Evolutionary conservation across 345 rosid genomes (phyloP).

Genomic region (Capsella bursapastoris): DNA sequence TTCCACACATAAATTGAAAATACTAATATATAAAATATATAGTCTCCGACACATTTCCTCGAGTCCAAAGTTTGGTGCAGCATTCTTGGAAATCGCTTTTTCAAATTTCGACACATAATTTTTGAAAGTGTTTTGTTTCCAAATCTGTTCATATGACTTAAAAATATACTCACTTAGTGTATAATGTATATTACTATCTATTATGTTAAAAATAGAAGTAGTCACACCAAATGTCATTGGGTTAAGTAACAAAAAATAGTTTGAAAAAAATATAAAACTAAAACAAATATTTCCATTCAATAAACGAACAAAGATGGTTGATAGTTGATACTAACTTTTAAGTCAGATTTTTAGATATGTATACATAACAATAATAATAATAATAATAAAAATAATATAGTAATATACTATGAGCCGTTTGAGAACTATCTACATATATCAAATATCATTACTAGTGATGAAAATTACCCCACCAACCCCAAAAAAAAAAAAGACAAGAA

Average conservation of each 20-base stretch:
- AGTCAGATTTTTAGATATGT: constrained; percentile 3
- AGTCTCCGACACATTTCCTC: constrained; percentile 10
- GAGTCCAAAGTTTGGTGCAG: background rate
- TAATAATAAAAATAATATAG: no score
- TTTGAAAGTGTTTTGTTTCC: background rate
- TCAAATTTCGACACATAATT: background rate
- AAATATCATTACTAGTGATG: constrained; percentile 21
- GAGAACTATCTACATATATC: constrained; percentile 41
- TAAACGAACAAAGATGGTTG: constrained; percentile 4
- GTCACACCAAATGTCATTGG: background rate
- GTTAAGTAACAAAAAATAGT: background rate
- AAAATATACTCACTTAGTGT: no score
- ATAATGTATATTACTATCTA: no score
- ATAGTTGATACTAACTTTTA: background rate
- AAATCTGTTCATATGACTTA: background rate
- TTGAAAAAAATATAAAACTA: no score
- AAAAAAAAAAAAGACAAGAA: background rate
- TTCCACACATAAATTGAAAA: background rate
- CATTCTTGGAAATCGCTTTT: background rate
- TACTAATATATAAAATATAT: no score
- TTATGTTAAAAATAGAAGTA: background rate
- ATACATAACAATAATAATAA: constrained; percentile 2
- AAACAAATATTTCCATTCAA: background rate
- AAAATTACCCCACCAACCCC: constrained; percentile 16
- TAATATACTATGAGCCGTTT: constrained; percentile 15